These are phyloP conservation scores for Rhododendron vialii DNA, from an alignment of 148 eudicot species.

Conservation along the genomic window DNA sequence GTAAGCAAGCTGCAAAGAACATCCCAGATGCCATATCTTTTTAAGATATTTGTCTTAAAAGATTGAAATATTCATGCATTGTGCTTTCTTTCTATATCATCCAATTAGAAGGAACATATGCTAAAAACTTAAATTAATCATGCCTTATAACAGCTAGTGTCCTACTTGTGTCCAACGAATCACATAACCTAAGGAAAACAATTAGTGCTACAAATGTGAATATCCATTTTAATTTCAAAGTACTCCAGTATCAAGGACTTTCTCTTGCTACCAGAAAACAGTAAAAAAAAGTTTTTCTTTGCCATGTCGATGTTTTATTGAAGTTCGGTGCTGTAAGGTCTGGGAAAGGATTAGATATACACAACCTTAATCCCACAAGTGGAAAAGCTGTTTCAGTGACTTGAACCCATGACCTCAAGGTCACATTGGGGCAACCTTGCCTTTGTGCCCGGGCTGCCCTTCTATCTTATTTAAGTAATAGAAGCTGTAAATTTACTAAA, in stretches of 20 bases:
- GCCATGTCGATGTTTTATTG: background rate
- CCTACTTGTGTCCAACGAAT: background rate
- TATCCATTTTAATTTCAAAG: background rate
- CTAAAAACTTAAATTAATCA: background rate
- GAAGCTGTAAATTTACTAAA: background rate
- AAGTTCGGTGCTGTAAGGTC: background rate
- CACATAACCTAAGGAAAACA: background rate
- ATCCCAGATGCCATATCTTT: background rate
- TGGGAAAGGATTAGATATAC: background rate
- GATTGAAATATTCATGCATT: background rate
- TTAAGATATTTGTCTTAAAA: background rate
- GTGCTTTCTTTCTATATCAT: background rate
- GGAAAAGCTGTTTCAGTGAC: background rate
- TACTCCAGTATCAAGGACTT: background rate
- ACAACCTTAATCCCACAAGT: background rate
- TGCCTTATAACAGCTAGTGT: slow-evolving; percentile 2
- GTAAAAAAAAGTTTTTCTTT: background rate
- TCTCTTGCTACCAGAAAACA: background rate
- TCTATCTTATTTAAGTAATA: background rate
- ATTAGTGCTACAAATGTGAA: background rate
- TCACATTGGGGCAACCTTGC: background rate
- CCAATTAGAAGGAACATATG: background rate
- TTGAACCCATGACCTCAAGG: background rate
- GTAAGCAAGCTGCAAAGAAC: background rate
- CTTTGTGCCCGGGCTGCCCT: background rate